phyloP scores from a whole-genome alignment of 768 basidiomycete genomes.

The Leccinum obscurum region DNA sequence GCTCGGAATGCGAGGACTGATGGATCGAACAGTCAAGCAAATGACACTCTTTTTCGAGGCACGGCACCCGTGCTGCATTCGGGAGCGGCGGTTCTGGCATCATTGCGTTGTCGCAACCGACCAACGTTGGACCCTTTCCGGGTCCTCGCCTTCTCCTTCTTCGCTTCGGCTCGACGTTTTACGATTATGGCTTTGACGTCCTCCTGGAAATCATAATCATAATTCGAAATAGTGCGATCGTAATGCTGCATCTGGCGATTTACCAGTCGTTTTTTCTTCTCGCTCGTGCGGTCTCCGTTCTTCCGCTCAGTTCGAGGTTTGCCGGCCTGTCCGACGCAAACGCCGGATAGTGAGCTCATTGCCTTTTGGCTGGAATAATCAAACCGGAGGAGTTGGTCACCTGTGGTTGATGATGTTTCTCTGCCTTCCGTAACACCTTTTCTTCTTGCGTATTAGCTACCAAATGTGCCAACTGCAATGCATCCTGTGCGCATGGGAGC shows the following conservation, averaged over 20 bases:
- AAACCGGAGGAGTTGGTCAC: constrained; percentile 23
- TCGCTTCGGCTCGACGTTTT: constrained; percentile 37
- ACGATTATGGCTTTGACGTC: constrained; percentile 42
- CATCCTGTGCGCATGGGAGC: constrained; percentile 39
- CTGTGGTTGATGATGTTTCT: constrained; percentile 43
- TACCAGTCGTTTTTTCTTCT: constrained; percentile 42
- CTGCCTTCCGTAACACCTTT: constrained; percentile 39
- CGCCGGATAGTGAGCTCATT: constrained; percentile 19
- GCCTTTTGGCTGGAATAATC: constrained; percentile 17
- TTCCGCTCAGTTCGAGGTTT: constrained; percentile 30
- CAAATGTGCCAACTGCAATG: constrained; percentile 45
- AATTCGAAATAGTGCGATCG: constrained; percentile 13
- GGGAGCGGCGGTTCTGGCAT: constrained; percentile 13
- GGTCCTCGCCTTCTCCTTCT: constrained; percentile 40
- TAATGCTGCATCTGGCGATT: constrained; percentile 19
- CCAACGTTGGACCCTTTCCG: constrained; percentile 25
- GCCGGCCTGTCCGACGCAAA: constrained; percentile 22
- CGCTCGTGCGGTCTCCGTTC: constrained; percentile 26
- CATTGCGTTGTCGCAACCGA: constrained; percentile 14
- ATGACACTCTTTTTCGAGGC: constrained; percentile 37
- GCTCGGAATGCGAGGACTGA: constrained; percentile 22
- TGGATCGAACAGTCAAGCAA: constrained; percentile 26
- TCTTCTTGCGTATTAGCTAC: constrained; percentile 49
- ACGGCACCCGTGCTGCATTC: constrained; percentile 10
- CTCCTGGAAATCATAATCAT: constrained; percentile 32